Evolutionary conservation across 495 filamentous ascomycete species (phyloP), one percentile per base, ranked within the genome.

Genomic region (Trichoderma orchidacearum): DNA sequence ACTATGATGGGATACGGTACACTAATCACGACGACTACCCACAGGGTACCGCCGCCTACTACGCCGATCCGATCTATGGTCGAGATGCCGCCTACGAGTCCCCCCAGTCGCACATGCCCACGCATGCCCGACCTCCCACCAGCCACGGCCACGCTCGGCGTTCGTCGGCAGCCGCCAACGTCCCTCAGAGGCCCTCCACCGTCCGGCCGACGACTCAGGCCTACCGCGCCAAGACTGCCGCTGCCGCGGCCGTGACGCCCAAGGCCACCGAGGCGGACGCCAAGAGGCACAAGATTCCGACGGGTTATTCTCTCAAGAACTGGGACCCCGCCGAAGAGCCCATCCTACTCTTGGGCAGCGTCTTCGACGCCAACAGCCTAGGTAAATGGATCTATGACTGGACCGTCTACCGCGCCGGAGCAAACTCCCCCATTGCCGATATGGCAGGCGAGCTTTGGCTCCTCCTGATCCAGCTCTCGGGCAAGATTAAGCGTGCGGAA

Each of bases 361-460:
- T 97, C 48, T 98, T 97, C 66, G 94, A 97, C 65, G 88, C 93
- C 69, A 96, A 96, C 79, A 94, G 89, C 21, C 80, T 98, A 15
- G 93, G 93, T 64, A 95, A 96, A 71, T 98, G 93, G 93, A 92
- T 98, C 68, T 98, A 95, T 74, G 95, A 98, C 78, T 98, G 93
- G 93, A 96, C 93, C 30, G 89, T 96, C 58, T 96, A 89, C 74
- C 84, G 86, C 68, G 86, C 94, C 61, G 90, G 90, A 36, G 79
- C 89, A 11, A 81, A 81, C 28, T 89, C 89, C 3, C 89, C 93
- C 58, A 90, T 96, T 67, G 82, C 90, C 36, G 90, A 96, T 58
- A 84, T 95, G 66, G 91, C 93, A 18, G 93, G 93, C 65, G 90
- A 96, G 64, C 72, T 98, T 59, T 98, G 93, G 93, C 80, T 96